phyloP scores from a whole-genome alignment of 2,329 filamentous ascomycete species.

The Paraphaeosphaeria sporulosa region DNA sequence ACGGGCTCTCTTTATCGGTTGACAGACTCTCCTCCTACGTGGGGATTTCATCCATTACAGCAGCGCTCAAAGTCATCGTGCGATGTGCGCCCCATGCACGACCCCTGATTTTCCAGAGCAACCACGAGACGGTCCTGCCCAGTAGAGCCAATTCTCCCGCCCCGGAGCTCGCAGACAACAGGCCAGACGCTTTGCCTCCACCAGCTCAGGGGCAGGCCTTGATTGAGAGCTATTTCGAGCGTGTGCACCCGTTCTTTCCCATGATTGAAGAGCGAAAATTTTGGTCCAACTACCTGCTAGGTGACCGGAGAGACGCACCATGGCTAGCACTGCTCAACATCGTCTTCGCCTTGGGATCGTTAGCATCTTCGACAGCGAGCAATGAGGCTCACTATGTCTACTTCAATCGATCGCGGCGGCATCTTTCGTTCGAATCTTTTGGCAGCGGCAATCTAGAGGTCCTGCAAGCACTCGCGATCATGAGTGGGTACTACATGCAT shows the following conservation, averaged over 20 bases:
- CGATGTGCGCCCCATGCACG: constrained; percentile 61
- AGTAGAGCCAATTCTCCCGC: constrained; percentile 48
- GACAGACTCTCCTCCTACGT: constrained; percentile 71
- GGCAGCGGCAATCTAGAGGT: constrained; percentile 77
- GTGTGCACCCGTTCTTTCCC: constrained; percentile 74
- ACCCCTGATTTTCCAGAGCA: constrained; percentile 56
- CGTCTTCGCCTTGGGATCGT: constrained; percentile 77
- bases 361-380: constrained; percentile 68
- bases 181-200: constrained; percentile 58
- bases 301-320: constrained; percentile 69
- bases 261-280: constrained; percentile 77
- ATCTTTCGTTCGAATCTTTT: constrained; percentile 71
- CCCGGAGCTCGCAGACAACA: constrained; percentile 41
- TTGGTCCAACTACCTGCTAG: constrained; percentile 69
- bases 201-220: constrained; percentile 72
- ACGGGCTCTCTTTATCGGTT: constrained; percentile 69
- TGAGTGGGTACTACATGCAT: constrained; percentile 79
- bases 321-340: constrained; percentile 79
- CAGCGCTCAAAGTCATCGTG: constrained; percentile 74
- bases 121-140: constrained; percentile 46
- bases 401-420: constrained; percentile 72
- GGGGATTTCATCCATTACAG: constrained; percentile 77
- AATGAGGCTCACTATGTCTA: constrained; percentile 74
- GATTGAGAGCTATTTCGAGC: constrained; percentile 78
- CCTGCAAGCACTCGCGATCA: constrained; percentile 73